These are phyloP conservation scores for Calonectria hongkongensis DNA, from an alignment of 2,329 filamentous ascomycete genomes.

Conservation along the genomic window DNA sequence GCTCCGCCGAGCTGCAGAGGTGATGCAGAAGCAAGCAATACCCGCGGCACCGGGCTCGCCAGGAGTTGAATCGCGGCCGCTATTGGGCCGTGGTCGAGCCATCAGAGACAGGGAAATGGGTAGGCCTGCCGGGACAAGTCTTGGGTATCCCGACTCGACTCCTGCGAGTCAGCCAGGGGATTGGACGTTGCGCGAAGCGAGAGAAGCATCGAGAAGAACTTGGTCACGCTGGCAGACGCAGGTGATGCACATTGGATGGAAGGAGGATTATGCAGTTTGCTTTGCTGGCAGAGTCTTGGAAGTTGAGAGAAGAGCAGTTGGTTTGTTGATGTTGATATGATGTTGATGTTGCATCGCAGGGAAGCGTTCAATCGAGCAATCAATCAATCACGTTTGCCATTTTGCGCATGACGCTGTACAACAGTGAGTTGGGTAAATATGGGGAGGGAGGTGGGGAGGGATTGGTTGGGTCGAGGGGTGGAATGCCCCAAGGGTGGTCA, in stretches of 20 bases:
- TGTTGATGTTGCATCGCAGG: slow-evolving; percentile 16
- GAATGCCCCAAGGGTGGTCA: slow-evolving; percentile 3
- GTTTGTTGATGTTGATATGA: slow-evolving; percentile 23
- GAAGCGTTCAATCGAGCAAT: not conserved
- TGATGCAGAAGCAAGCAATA: slow-evolving; percentile 30
- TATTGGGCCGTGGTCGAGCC: slow-evolving; percentile 43
- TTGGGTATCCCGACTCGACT: slow-evolving; percentile 45
- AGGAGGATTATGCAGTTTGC: slow-evolving; percentile 24
- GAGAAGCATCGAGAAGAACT: slow-evolving; percentile 43
- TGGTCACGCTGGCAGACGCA: slow-evolving; percentile 37
- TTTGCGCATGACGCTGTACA: slow-evolving; percentile 17
- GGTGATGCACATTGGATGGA: slow-evolving; percentile 30
- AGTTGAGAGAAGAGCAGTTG: slow-evolving; percentile 1
- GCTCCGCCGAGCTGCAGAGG: slow-evolving; percentile 14
- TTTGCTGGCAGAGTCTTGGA: slow-evolving; percentile 35
- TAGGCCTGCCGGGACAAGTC: slow-evolving; percentile 37
- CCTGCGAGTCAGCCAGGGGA: slow-evolving; percentile 27
- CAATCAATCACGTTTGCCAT: slow-evolving; percentile 15
- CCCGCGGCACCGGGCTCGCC: not conserved
- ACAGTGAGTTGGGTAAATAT: no score
- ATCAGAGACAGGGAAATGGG: slow-evolving; percentile 28
- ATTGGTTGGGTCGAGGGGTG: not conserved
- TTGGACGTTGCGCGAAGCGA: slow-evolving; percentile 36
- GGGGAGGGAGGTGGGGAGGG: not conserved
- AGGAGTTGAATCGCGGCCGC: slow-evolving; percentile 13